Base-by-base conservation (phyloP, 192 early-diverging fungal species). In the Helicostylum pulchrum region DNA sequence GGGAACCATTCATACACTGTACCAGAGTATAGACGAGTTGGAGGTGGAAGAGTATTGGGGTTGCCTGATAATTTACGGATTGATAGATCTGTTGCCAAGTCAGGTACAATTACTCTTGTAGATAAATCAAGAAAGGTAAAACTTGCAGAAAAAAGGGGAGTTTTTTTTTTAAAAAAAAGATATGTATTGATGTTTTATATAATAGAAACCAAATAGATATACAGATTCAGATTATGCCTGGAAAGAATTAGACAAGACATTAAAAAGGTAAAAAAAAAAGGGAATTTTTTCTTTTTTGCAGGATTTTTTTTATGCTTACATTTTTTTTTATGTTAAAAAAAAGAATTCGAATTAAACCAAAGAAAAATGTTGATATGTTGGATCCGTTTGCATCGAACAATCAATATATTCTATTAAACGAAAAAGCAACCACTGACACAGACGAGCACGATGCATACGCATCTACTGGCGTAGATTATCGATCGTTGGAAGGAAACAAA, bases 401-500 rank as follows among this genome's bases (percentile, higher is more conserved):
- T 15, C 34, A 47, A 2, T 46, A 53, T 15, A n/a, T 61, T 8
- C 20, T n/a, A 6, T 10, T 67, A 23, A 53, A 54, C n/a, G 56
- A 44, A 19, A 15, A 53, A 10, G 21, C 48, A 21, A 48, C 26
- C 26, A 36, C 19, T 17, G 7, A 30, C 49, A 7, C 21, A 14
- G 43, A 17, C 15, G 8, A 17, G 0, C 21, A 62, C 14, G 45
- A 47, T 21, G 53, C 30, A 7, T 44, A 44, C 12, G 50, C 54
- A 8, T 30, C 62, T 10, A 65, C 65, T 36, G 66, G 69, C 9
- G 58, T 71, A 1, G 75, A 81, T 55, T 81, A 81, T 36, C 63
- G 77, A n/a, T 71, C 73, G 52, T 74, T 81, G 6, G 71, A 78
- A 23, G 78, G 77, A 10, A 76, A 72, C n/a, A 74, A 68, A n/a